Percentiles rank a stretch among this genome's conserved stretches.
These are phyloP conservation scores for Talaromyces sp. DNA, from an alignment of 2,329 filamentous ascomycete genomes.

Conservation along the genomic window DNA sequence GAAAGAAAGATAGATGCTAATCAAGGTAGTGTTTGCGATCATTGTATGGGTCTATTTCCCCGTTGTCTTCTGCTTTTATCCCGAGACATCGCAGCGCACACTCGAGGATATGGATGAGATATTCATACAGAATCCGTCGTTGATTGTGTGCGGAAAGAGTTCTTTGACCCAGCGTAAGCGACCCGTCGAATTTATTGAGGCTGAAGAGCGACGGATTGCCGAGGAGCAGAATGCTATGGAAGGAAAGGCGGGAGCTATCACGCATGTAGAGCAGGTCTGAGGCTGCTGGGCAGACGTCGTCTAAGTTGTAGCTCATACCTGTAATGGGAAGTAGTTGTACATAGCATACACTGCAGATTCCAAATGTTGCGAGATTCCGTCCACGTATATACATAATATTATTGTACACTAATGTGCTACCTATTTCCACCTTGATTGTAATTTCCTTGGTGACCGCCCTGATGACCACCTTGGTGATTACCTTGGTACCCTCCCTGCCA, in stretches of 20 bases:
- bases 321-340: not conserved
- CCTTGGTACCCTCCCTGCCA: constrained; percentile 14
- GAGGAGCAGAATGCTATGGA: constrained; percentile 8
- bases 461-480: not conserved
- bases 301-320: not conserved
- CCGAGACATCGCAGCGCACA: constrained; percentile 13
- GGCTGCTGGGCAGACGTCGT: not conserved
- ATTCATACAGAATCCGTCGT: not conserved
- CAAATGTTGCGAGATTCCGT: not conserved
- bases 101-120: constrained; percentile 16
- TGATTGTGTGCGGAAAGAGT: constrained; percentile 8
- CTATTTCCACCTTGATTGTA: constrained; percentile 14
- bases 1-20: not conserved
- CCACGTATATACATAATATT: not conserved
- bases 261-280: constrained; percentile 7
- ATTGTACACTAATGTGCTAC: not conserved
- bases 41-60: constrained; percentile 16
- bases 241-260: not conserved
- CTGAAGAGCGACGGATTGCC: constrained; percentile 11
- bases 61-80: constrained; percentile 10
- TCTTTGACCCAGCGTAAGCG: constrained; percentile 7
- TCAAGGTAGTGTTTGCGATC: constrained; percentile 8
- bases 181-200: constrained; percentile 3
- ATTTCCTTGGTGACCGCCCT: constrained; percentile 1
- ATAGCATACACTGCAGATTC: not conserved